Evolutionary conservation across 1,139 yeast species (phyloP), one percentile per base, ranked within the genome.

Genomic region (Ogataea hybrid): DNA sequence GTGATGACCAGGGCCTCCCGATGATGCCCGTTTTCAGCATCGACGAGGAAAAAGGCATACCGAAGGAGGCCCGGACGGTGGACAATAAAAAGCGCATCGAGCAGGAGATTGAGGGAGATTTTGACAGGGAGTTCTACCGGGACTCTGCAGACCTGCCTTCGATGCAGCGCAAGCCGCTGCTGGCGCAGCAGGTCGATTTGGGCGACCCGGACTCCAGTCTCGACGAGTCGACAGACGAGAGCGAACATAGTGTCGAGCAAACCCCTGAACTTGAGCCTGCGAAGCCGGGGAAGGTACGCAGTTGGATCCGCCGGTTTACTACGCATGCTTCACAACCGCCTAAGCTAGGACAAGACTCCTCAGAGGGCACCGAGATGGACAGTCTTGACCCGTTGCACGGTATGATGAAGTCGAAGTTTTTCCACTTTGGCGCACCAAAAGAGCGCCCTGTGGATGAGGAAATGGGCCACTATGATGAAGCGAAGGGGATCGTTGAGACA

Each of bases 31-130:
- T 48, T 12, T 48, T 48, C 39, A 39, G 42, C 27, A 27, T 25
- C 9, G 41, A 23, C 4, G 25, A 32, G 9, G 21, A 12, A 16
- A 28, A 25, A n/a, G 17, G 21, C 10, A 28, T 21, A 21, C n/a
- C 27, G 6, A 35, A 17, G 5, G 27, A 20, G 3, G 9, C 25
- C 3, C 10, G 25, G 6, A 18, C 28, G 5, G 37, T 37, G 4
- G 43, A 47, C 6, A 18, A 47, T 36, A 39, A 32, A 28, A 23
- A 32, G 29, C 29, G 39, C 9, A 47, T 49, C 4, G 50, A 52
- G 23, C 37, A 42, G 14, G 60, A 52, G 31, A 54, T 59, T 25
- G 62, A 58, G 28, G 51, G 51, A 23, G 63, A 59, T 42, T 59
- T 59, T 36, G 52, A 57, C 31, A 30, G 46, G 27, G 54, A 54